Evolutionary conservation across 2,329 filamentous ascomycete species (phyloP).

Genomic region (Plectosphaerella sp.): DNA sequence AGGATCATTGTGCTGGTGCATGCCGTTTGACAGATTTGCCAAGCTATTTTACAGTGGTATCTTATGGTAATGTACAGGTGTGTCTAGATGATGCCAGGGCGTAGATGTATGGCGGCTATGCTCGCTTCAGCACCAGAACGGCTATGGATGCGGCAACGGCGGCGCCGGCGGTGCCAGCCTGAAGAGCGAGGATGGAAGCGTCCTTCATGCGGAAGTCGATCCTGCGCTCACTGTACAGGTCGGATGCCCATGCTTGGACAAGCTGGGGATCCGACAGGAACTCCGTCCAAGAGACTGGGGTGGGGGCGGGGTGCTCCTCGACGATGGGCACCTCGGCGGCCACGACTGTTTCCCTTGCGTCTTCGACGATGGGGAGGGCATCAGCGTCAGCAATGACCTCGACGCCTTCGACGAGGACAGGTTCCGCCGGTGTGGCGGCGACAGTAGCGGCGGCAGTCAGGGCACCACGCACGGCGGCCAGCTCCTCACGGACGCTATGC

Average conservation of each 20-base stretch:
- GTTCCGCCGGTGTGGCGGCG: slow-evolving; percentile 8
- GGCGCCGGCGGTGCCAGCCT: slow-evolving; percentile 65
- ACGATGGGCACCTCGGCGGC: slow-evolving; percentile 8
- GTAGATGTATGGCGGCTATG: slow-evolving; percentile 14
- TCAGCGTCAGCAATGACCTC: slow-evolving; percentile 17
- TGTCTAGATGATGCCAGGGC: slow-evolving; percentile 5
- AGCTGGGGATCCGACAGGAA: slow-evolving; percentile 32
- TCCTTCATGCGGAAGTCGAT: slow-evolving; percentile 65
- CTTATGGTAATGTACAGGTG: slow-evolving; percentile 8
- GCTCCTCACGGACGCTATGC: slow-evolving; percentile 41
- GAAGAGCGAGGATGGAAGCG: slow-evolving; percentile 62
- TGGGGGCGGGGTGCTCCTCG: slow-evolving; percentile 3
- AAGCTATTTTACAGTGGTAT: slow-evolving; percentile 8
- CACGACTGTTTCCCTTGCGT: slow-evolving; percentile 2
- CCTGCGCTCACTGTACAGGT: slow-evolving; percentile 62
- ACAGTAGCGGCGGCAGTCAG: slow-evolving; percentile 15
- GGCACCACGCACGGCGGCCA: slow-evolving; percentile 26
- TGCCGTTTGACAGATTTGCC: neutral
- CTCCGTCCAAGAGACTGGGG: slow-evolving; percentile 35
- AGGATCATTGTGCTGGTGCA: slow-evolving; percentile 1
- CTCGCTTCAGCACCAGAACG: slow-evolving; percentile 39
- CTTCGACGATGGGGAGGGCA: neutral
- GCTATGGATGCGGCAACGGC: slow-evolving; percentile 51
- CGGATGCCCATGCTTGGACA: slow-evolving; percentile 46
- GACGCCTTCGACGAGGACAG: slow-evolving; percentile 15